These are phyloP conservation scores for Xerocomus minutiporus DNA, from an alignment of 1,284 basidiomycete species.

Conservation along the genomic window DNA sequence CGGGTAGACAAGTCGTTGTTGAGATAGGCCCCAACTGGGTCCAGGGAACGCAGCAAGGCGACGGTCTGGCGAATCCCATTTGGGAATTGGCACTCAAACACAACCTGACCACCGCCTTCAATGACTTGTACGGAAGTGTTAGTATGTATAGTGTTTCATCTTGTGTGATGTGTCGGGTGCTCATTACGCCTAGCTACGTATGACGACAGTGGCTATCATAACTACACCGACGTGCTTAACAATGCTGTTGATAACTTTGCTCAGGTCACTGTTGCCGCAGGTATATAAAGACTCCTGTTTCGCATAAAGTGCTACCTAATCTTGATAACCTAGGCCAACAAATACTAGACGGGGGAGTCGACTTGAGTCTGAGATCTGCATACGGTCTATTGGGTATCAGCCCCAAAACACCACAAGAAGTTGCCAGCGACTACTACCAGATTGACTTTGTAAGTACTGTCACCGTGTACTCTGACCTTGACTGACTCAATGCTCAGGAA, in stretches of 20 bases:
- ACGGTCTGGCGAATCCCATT: conserved; percentile 57
- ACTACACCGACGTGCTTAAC: conserved; percentile 45
- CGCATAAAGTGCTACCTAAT: neutral
- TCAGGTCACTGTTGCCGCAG: conserved; percentile 41
- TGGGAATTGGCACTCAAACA: conserved; percentile 57
- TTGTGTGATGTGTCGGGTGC: neutral
- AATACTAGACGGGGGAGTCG: conserved; percentile 41
- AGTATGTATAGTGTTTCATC: conserved; percentile 34
- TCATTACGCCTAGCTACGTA: conserved; percentile 41
- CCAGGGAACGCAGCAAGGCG: conserved; percentile 55
- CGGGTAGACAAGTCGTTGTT: conserved; percentile 39
- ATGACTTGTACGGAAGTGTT: conserved; percentile 42
- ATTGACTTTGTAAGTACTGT: conserved; percentile 34
- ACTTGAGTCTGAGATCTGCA: conserved; percentile 46
- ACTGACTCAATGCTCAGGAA: conserved; percentile 16
- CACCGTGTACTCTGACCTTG: neutral
- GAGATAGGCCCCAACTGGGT: conserved; percentile 72
- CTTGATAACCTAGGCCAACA: conserved; percentile 35
- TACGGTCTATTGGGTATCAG: conserved; percentile 46
- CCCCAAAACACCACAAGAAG: conserved; percentile 40
- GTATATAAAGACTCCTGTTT: conserved; percentile 22
- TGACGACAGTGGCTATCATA: conserved; percentile 43
- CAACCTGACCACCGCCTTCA: conserved; percentile 45
- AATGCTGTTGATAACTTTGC: conserved; percentile 39
- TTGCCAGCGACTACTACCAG: conserved; percentile 52